Percentiles rank a stretch among this genome's conserved stretches.
Evolutionary conservation across 257 asterid species (phyloP).

Genomic region (Eustoma russellianum): DNA sequence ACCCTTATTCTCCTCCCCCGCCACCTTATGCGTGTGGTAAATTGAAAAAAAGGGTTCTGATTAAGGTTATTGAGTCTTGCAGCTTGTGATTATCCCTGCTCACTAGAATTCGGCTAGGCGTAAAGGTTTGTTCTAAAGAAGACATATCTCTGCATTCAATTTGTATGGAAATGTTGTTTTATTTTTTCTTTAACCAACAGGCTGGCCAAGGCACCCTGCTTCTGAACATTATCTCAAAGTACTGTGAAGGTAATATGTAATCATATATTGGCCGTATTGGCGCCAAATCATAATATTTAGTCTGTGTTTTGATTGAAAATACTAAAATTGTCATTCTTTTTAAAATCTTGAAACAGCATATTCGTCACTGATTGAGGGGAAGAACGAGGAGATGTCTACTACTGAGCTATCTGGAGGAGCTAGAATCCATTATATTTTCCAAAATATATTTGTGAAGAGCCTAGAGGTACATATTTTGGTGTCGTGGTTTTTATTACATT

Average conservation of each 20-base stretch:
- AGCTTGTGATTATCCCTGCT: too few species aligned
- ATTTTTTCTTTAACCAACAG: conserved; percentile 28
- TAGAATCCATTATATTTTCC: conserved; percentile 92
- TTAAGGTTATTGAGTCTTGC: too few species aligned
- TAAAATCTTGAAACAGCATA: conserved; percentile 50
- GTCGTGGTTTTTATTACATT: conserved; percentile 2
- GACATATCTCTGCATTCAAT: too few species aligned
- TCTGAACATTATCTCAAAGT: conserved; percentile 82
- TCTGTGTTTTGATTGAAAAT: too few species aligned
- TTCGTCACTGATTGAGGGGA: conserved; percentile 90
- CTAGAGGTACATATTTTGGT: conserved; percentile 64
- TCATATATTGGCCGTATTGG: conserved; percentile 2
- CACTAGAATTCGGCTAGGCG: too few species aligned
- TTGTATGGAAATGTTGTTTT: conserved; percentile 8
- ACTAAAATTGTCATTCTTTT: background rate
- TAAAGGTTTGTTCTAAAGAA: too few species aligned
- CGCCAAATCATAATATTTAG: background rate
- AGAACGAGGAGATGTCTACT: conserved; percentile 86
- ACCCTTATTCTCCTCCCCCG: too few species aligned
- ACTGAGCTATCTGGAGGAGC: conserved; percentile 96
- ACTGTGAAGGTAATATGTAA: conserved; percentile 58
- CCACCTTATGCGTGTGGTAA: too few species aligned
- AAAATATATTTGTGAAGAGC: conserved; percentile 74
- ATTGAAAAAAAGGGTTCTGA: too few species aligned
- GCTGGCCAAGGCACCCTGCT: conserved; percentile 89